These are phyloP conservation scores for Cryptococcus jaspeensis DNA, from an alignment of 1,284 basidiomycete species.

Conservation along the genomic window DNA sequence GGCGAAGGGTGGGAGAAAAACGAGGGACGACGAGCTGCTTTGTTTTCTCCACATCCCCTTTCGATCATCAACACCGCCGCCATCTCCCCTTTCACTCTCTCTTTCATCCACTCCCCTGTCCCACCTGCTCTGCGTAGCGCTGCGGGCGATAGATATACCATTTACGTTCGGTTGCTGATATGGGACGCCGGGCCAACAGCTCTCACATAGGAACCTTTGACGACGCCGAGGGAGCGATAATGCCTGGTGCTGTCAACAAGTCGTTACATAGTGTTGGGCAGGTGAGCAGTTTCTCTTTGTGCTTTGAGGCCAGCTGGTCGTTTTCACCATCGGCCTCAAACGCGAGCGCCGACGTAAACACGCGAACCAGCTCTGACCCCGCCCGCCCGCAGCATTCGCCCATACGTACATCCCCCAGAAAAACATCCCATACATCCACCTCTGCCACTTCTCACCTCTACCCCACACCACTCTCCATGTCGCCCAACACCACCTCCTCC, in stretches of 20 bases:
- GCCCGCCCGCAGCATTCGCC: constrained; percentile 10
- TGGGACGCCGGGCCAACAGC: neutral
- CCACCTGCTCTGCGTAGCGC: neutral
- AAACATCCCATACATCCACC: constrained; percentile 10
- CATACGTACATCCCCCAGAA: constrained; percentile 20
- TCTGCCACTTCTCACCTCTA: constrained; percentile 12
- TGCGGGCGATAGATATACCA: neutral
- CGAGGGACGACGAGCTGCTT: neutral
- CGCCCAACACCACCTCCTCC: constrained; percentile 20
- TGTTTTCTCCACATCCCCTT: neutral
- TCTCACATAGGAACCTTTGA: neutral
- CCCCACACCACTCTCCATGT: constrained; percentile 33
- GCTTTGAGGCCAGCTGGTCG: neutral
- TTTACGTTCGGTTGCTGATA: neutral
- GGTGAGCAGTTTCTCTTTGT: neutral
- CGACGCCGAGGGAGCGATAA: neutral
- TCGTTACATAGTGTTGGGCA: neutral
- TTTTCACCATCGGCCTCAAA: neutral
- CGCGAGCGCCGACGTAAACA: neutral
- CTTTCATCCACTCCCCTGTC: neutral
- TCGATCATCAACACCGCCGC: neutral
- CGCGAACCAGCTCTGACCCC: neutral
- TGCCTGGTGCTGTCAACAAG: constrained; percentile 1
- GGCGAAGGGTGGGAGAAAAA: neutral
- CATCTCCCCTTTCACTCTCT: neutral